phyloP scores from a whole-genome alignment of 768 basidiomycete species.

The Infundibulicybe gibba region DNA sequence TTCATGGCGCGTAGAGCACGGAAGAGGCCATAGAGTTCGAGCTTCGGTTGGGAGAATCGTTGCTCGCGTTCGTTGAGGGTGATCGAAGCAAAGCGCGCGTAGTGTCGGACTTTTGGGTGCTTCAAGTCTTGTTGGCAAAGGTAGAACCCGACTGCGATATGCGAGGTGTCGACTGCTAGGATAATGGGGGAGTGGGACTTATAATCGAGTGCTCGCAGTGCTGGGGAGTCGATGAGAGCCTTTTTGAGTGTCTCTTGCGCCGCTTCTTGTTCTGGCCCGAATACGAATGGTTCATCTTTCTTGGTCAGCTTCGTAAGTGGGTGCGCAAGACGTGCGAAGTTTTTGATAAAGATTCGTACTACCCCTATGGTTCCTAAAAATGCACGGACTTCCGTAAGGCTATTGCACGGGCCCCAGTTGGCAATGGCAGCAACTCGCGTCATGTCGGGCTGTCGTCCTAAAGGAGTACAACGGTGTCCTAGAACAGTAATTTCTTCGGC shows the following conservation, averaged over 20 bases:
- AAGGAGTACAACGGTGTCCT: slow-evolving; percentile 31
- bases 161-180: slow-evolving; percentile 31
- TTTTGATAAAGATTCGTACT: slow-evolving; percentile 17
- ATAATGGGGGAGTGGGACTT: slow-evolving; percentile 16
- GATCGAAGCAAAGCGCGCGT: slow-evolving; percentile 33
- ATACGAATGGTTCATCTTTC: slow-evolving; percentile 24
- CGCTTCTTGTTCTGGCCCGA: slow-evolving; percentile 16
- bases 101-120: slow-evolving; percentile 16
- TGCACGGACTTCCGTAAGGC: slow-evolving; percentile 15
- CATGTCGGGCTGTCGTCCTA: slow-evolving; percentile 24
- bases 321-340: slow-evolving; percentile 13
- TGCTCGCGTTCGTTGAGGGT: slow-evolving; percentile 28
- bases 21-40: slow-evolving; percentile 33
- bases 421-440: slow-evolving; percentile 11
- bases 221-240: slow-evolving; percentile 4
- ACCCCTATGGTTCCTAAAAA: slow-evolving; percentile 27
- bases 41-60: slow-evolving; percentile 33
- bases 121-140: slow-evolving; percentile 26
- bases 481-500: slow-evolving; percentile 22
- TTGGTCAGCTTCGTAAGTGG: slow-evolving; percentile 14
- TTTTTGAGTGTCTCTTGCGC: slow-evolving; percentile 3
- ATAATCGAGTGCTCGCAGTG: slow-evolving; percentile 20
- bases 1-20: slow-evolving; percentile 13
- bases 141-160: slow-evolving; percentile 30
- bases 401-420: slow-evolving; percentile 19